Evolutionary conservation across 257 asterid genomes (phyloP).

Genomic region (Capsicum baccatum): DNA sequence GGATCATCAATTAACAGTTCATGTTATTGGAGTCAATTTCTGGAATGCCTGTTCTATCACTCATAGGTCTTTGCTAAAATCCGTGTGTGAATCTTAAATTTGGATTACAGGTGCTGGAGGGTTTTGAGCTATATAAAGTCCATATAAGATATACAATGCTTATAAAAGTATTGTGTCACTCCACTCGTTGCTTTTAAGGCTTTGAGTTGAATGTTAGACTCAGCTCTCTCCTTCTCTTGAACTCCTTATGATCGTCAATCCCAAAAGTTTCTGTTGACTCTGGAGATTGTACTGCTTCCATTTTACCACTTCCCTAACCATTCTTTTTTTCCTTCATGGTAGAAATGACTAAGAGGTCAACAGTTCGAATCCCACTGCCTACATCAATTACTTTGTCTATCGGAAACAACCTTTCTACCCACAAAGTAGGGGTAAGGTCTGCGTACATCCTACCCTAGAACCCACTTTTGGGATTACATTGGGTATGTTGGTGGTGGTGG

Average conservation of each 20-base stretch:
- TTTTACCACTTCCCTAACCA: not conserved
- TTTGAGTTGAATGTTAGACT: not conserved
- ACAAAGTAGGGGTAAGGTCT: not conserved
- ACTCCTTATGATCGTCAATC: not conserved
- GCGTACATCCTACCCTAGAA: not conserved
- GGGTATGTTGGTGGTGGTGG: not conserved
- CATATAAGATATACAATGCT: not conserved
- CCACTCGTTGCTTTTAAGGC: not conserved
- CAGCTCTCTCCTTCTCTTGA: not conserved
- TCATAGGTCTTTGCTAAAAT: not conserved
- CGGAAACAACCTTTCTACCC: not conserved
- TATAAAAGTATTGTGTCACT: not conserved
- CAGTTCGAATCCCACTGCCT: not conserved
- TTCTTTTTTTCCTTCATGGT: not conserved
- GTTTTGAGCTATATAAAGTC: not conserved
- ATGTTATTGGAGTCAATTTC: not conserved
- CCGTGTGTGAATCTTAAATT: not conserved
- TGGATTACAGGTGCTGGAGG: not conserved
- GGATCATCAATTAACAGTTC: not conserved
- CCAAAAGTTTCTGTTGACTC: not conserved
- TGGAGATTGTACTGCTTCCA: not conserved
- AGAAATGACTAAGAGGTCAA: not conserved
- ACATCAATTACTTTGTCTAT: not conserved
- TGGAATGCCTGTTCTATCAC: not conserved
- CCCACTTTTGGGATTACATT: not conserved